Conservation (phyloP, 345 rosid species). For the Aethionema arabicum region DNA sequence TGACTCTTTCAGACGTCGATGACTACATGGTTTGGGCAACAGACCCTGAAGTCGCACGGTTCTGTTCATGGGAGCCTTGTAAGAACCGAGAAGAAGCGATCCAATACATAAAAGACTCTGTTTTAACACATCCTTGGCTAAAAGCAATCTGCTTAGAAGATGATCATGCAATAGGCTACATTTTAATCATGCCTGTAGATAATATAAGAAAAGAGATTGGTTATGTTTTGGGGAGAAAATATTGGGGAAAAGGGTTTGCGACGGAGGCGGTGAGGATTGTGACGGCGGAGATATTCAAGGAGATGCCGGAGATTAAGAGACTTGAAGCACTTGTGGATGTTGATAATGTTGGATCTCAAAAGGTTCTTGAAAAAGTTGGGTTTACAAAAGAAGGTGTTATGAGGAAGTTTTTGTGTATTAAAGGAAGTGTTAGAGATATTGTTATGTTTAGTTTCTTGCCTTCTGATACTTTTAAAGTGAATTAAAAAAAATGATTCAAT, state of each 20-base stretch:
- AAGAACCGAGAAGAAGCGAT: conserved; percentile 47
- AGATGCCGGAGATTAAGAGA: conserved; percentile 52
- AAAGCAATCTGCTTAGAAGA: conserved; percentile 55
- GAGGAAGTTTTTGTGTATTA: conserved; percentile 42
- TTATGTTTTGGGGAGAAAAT: conserved; percentile 45
- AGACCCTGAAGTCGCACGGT: conserved; percentile 47
- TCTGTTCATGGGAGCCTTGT: conserved; percentile 55
- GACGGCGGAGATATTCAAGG: conserved; percentile 40
- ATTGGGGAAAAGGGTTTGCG: conserved; percentile 60
- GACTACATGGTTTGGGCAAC: conserved; percentile 70
- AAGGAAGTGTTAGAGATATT: conserved; percentile 55
- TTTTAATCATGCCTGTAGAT: conserved; percentile 50
- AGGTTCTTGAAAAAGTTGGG: conserved; percentile 63
- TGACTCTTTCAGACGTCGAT: conserved; percentile 47
- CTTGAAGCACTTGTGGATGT: conserved; percentile 62
- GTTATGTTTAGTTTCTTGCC: conserved; percentile 60
- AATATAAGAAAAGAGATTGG: conserved; percentile 53
- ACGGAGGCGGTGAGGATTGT: conserved; percentile 54
- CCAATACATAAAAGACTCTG: conserved; percentile 38
- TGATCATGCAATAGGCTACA: conserved; percentile 47
- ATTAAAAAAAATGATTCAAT: neutral
- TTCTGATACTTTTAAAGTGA: conserved; percentile 39
- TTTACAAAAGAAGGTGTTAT: conserved; percentile 60
- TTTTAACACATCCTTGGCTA: conserved; percentile 55
- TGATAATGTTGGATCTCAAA: conserved; percentile 54